Conservation (phyloP, 495 filamentous ascomycete species). For the Penicillium waksmanii region DNA sequence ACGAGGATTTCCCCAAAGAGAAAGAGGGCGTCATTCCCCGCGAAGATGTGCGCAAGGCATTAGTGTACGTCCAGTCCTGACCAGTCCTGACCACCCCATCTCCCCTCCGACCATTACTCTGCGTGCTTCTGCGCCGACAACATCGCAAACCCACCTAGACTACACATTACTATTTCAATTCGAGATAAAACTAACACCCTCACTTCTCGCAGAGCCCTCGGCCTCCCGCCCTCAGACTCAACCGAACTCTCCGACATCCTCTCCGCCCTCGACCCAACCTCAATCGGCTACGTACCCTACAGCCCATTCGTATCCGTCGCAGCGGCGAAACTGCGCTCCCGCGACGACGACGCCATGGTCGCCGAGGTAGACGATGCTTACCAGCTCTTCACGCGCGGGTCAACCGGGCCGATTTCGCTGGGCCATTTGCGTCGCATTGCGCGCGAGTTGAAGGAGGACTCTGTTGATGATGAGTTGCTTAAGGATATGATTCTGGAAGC, state of each 20-base stretch:
- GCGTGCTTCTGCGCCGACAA: no score
- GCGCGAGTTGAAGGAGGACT: constrained; percentile 73
- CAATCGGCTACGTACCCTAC: constrained; percentile 75
- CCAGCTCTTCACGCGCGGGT: constrained; percentile 68
- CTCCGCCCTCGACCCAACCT: constrained; percentile 78
- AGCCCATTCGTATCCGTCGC: constrained; percentile 79
- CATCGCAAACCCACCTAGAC: no score
- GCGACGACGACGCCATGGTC: constrained; percentile 55
- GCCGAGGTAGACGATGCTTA: constrained; percentile 82
- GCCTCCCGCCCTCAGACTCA: constrained; percentile 63
- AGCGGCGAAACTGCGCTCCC: constrained; percentile 74
- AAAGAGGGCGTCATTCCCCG: constrained; percentile 73
- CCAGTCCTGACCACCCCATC: background rate
- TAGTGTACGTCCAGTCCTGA: constrained; percentile 63
- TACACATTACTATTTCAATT: background rate
- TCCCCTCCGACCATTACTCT: no score
- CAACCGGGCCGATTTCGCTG: constrained; percentile 66
- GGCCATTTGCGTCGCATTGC: constrained; percentile 77
- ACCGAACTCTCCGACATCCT: constrained; percentile 74
- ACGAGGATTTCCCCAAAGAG: constrained; percentile 65
- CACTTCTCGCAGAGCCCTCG: constrained; percentile 63
- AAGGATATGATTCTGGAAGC: constrained; percentile 93
- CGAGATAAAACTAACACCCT: background rate
- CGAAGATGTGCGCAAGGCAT: constrained; percentile 78
- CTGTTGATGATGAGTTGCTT: constrained; percentile 76